phyloP scores from a whole-genome alignment of 192 early-diverging fungal species.

The Coemansia sp. region DNA sequence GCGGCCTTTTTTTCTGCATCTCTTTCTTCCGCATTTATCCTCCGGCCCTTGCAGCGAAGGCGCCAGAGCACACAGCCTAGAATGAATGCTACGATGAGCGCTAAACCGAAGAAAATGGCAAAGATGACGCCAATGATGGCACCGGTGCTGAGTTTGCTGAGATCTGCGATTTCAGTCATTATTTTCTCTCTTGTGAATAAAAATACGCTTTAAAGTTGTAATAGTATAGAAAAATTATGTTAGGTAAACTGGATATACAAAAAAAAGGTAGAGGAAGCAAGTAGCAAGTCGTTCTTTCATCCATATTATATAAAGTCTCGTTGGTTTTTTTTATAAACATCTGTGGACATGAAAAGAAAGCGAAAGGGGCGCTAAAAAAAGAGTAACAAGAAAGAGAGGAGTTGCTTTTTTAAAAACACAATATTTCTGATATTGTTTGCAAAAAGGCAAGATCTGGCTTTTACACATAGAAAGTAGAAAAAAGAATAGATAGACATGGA shows the following conservation, averaged over 20 bases:
- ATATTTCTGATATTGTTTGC: background rate
- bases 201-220: background rate
- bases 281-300: background rate
- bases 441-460: background rate
- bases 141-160: slow-evolving; percentile 2
- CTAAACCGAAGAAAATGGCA: slow-evolving; percentile 2
- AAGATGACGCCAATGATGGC: slow-evolving; percentile 6
- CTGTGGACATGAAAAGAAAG: background rate
- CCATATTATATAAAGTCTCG: background rate
- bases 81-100: background rate
- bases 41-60: slow-evolving; percentile 1
- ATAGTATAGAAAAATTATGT: background rate
- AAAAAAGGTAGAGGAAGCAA: too few species aligned
- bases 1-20: background rate
- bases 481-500: background rate
- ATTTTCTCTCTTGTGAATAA: background rate
- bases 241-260: background rate
- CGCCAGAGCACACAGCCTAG: background rate
- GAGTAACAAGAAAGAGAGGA: background rate
- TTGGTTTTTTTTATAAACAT: background rate
- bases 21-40: background rate
- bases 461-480: background rate
- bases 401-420: background rate
- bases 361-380: background rate
- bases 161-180: background rate